Percentiles rank a stretch among this genome's conserved stretches.
These are phyloP conservation scores for Macrophomina pseudophaseolina DNA, from an alignment of 2,329 filamentous ascomycete species.

Conservation along the genomic window DNA sequence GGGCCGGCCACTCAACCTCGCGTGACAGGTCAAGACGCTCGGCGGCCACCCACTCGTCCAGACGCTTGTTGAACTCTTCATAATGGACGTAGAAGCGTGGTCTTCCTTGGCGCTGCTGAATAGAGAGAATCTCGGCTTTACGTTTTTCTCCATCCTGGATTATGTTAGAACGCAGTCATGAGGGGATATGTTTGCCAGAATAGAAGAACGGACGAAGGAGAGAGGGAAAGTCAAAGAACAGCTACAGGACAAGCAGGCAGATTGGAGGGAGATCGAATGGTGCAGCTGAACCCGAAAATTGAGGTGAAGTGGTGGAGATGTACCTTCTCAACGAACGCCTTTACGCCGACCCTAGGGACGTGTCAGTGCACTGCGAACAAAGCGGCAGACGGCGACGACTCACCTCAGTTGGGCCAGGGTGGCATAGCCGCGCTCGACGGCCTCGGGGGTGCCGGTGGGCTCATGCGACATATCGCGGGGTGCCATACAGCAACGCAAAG, in stretches of 20 bases:
- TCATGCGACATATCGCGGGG: slow-evolving; percentile 61
- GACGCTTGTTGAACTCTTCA: slow-evolving; percentile 94
- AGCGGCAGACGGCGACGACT: slow-evolving; percentile 41
- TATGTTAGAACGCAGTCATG: slow-evolving; percentile 17
- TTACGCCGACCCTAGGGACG: slow-evolving; percentile 64
- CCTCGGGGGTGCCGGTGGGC: slow-evolving; percentile 60
- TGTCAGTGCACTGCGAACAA: slow-evolving; percentile 25
- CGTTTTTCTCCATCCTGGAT: slow-evolving; percentile 76
- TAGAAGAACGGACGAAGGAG: slow-evolving; percentile 13
- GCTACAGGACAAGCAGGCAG: neutral
- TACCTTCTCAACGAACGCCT: slow-evolving; percentile 73
- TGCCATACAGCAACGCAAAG: slow-evolving; percentile 52
- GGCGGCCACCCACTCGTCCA: slow-evolving; percentile 86
- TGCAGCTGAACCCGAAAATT: neutral
- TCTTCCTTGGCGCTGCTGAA: slow-evolving; percentile 85
- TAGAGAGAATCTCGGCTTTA: slow-evolving; percentile 95
- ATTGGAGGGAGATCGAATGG: neutral
- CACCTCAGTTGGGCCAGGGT: slow-evolving; percentile 83
- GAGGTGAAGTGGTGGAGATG: slow-evolving; percentile 39
- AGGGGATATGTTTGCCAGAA: neutral
- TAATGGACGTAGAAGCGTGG: slow-evolving; percentile 96
- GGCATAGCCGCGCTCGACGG: slow-evolving; percentile 77
- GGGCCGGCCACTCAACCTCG: slow-evolving; percentile 95
- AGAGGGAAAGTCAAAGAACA: slow-evolving; percentile 29
- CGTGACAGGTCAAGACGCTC: slow-evolving; percentile 82